Evolutionary conservation across 2,329 filamentous ascomycete species (phyloP), one percentile per base, ranked within the genome.

Genomic region (Xylaria hypoxylon): DNA sequence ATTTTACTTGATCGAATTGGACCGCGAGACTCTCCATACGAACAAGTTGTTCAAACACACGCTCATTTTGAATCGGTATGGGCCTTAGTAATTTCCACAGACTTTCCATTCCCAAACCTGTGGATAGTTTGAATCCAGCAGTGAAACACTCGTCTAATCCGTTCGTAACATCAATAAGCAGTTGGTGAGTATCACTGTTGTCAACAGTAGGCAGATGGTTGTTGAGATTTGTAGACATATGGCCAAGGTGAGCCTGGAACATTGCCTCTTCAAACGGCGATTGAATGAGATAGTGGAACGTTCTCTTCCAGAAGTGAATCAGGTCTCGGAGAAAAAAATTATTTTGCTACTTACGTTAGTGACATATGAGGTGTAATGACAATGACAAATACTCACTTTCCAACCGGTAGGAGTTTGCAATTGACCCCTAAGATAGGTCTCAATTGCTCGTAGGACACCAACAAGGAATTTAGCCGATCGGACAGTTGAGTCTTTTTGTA

Each of bases 31-130:
- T 79, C 69, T 89, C 85, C 72, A 91, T 80, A 42, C 84, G 80
- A 13, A 81, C 67, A 6, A 85, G 79, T 40, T 82, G 83, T 31
- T 82, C 77, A 47, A 89, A 78, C 0, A 82, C 79, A 3, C 75
- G 72, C 26, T 80, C 76, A 19, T 83, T 82, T 1, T 83, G 78
- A 24, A 89, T 82, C 4, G 88, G 84, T 11, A 81, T 77, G 0
- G 94, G 92, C 59, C 91, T 87, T 74, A 96, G 87, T 1, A 82
- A 74, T 47, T 87, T 86, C 95, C 94, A 97, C 5, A 97, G 83
- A 8, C 81, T 77, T 75, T 96, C 92, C 92, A 96, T 96, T 70
- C 88, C 90, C 13, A 94, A 81, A 0, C 93, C 94, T 2, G 91
- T 94, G 0, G 84, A 89, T 15, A 96, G 80, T 62, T 89, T 88